Evolutionary conservation across 805 yeast species (phyloP), one percentile per base, ranked within the genome.

Genomic region (Nakazawaea ernobii): DNA sequence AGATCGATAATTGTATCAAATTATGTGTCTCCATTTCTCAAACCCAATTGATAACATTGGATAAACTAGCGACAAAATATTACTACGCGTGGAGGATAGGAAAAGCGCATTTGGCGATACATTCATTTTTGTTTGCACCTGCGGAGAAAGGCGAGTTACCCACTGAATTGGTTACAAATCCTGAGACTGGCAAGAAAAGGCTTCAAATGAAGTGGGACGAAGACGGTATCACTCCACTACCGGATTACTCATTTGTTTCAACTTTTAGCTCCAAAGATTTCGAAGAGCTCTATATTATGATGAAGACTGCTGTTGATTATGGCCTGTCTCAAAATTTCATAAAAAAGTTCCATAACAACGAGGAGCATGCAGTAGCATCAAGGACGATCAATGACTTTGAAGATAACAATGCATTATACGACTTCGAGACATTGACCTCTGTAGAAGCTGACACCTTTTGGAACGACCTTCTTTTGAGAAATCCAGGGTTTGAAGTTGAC

Each of bases 1-100:
- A 46, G 11, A 14, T 46, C 9, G 38, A 40, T 6, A 36, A 48
- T 0, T 48, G 58, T 7, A 43, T 33, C 1, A 47, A 49, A 8
- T 55, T 62, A 3, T 52, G 56, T 11, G 67, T 65, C 2, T 59
- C 65, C 9, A 57, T 66, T 27, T 56, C 63, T 43, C 59, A 58
- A 2, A 69, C 66, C 6, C 8, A 20, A 14, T 32, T 46, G 32
- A n/a, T 4, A 17, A 24, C 45, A n/a, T 9, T 40, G 14, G 35
- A 46, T 17, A 28, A 27, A 10, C 11, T 41, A 8, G 41, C 45
- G 5, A 37, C 35, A 10, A 40, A 30, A 17, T 46, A 40, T 32
- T 46, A 32, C 28, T 46, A 40, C 17, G 41, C 49, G 4, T 46
- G 49, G 49, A 46, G 30, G 27, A 27, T 37, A 7, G 42, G 45